Evolutionary conservation across 192 early-diverging fungal genomes (phyloP), one percentile per base, ranked within the genome.

Genomic region (Mortierella hygrophila): DNA sequence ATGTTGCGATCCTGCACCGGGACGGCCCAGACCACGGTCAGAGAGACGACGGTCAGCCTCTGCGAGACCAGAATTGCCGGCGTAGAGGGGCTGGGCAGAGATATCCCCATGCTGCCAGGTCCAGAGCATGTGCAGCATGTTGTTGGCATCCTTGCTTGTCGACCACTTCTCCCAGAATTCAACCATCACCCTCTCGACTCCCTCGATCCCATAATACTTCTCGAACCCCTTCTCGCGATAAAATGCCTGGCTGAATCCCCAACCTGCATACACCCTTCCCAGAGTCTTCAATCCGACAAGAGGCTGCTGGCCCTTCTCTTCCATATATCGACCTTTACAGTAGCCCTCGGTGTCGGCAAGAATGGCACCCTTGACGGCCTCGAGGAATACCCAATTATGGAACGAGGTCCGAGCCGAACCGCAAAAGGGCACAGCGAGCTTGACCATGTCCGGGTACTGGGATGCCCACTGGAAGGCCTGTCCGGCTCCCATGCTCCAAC

Each of bases 81-180:
- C 80, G 55, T 81, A 81, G 23, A 70, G 74, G 9, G 80, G 68
- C 23, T 81, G 80, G 29, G 80, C 80, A 26, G 68, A 75, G 18
- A 76, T 81, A 37, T 81, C 80, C 4, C 37, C 47, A 13, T 81
- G 47, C 35, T 81, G 80, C 80, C 80, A 81, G 40, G 73, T 75
- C 80, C 80, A 81, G 47, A 81, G 74, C 80, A 81, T 75, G 40
- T 81, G 80, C 20, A 81, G 47, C 80, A 81, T 75, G 38, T 81
- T 81, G 29, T 81, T 81, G 52, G 80, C 80, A 32, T 81, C 80
- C 52, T 81, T 81, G 74, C 80, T 81, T 1, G 68, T 69, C 40
- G 80, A 70, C 80, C 80, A 81, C 38, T 75, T 81, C 63, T 81
- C 80, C 80, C 80, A 81, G 49, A 81, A 81, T 40, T 81, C 65